Percentiles rank a stretch among this genome's conserved stretches.
These are phyloP conservation scores for Microcos paniculata DNA, from an alignment of 345 rosid species.

Conservation along the genomic window DNA sequence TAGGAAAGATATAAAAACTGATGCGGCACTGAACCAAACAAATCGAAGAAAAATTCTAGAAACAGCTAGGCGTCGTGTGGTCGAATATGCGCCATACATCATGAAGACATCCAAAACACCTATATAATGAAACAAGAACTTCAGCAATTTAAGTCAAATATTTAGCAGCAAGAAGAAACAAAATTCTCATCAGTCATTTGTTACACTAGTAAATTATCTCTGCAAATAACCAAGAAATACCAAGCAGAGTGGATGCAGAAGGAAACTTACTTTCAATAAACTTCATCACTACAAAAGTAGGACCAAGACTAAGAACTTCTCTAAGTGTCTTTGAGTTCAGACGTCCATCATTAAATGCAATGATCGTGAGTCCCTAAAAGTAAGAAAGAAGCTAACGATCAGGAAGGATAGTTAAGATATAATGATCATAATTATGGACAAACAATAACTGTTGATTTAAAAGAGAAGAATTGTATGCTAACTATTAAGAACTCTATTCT, in stretches of 20 bases:
- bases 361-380: slow-evolving; percentile 72
- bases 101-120: slow-evolving; percentile 88
- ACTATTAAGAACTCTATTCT: neutral
- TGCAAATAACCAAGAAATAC: neutral
- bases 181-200: slow-evolving; percentile 5
- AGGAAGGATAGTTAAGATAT: neutral
- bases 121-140: slow-evolving; percentile 28
- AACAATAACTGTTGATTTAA: neutral
- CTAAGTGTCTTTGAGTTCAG: slow-evolving; percentile 52
- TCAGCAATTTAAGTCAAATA: slow-evolving; percentile 16
- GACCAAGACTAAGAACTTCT: slow-evolving; percentile 89
- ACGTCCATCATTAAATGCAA: slow-evolving; percentile 72
- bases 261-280: slow-evolving; percentile 71
- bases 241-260: neutral
- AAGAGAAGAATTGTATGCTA: neutral
- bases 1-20: slow-evolving; percentile 73
- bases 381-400: neutral
- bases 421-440: neutral
- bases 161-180: neutral
- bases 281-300: slow-evolving; percentile 94
- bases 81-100: slow-evolving; percentile 98
- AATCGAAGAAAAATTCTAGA: slow-evolving; percentile 88
- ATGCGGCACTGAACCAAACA: slow-evolving; percentile 75
- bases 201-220: neutral
- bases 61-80: slow-evolving; percentile 71